Percentiles rank a stretch among this genome's conserved stretches.
phyloP scores from a whole-genome alignment of 2,329 filamentous ascomycete species.

The Botryotinia convoluta region DNA sequence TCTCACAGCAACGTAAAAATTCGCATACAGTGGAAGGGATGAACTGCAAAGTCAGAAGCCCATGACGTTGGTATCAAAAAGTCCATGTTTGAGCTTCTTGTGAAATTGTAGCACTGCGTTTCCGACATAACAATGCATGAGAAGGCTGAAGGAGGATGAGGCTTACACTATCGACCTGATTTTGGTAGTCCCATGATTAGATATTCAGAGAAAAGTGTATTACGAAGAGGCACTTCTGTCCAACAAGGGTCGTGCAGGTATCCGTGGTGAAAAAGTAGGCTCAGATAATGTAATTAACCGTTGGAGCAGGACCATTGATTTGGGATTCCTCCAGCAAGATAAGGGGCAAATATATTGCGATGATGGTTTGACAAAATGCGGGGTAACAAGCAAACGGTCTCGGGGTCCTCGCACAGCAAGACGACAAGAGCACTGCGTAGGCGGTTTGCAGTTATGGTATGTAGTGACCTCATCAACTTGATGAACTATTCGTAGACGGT shows the following conservation, averaged over 20 bases:
- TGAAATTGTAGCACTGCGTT: neutral
- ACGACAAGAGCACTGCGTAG: neutral
- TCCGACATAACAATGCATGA: neutral
- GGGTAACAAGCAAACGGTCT: slow-evolving; percentile 5
- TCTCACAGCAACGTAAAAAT: neutral
- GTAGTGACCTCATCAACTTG: slow-evolving; percentile 8
- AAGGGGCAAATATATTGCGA: neutral
- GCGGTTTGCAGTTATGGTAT: neutral
- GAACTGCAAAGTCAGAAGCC: neutral
- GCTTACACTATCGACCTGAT: neutral
- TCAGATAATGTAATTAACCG: neutral
- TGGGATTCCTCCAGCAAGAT: neutral
- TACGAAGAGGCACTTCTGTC: neutral
- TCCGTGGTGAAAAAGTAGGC: neutral
- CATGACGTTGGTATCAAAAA: neutral
- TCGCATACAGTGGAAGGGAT: neutral
- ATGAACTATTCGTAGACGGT: slow-evolving; percentile 1
- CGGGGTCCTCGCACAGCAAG: slow-evolving; percentile 15
- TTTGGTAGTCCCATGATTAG: slow-evolving; percentile 5
- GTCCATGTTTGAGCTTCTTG: neutral
- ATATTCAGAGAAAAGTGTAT: neutral
- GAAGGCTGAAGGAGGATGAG: slow-evolving; percentile 1
- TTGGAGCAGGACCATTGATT: neutral
- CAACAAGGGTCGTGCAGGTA: slow-evolving; percentile 1
- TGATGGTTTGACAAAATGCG: slow-evolving; percentile 9